A percentile compares a stretch with the other conserved stretches of the same genome.
Evolutionary conservation across 1,284 basidiomycete genomes (phyloP).

Genomic region (Chondrostereum purpureum): DNA sequence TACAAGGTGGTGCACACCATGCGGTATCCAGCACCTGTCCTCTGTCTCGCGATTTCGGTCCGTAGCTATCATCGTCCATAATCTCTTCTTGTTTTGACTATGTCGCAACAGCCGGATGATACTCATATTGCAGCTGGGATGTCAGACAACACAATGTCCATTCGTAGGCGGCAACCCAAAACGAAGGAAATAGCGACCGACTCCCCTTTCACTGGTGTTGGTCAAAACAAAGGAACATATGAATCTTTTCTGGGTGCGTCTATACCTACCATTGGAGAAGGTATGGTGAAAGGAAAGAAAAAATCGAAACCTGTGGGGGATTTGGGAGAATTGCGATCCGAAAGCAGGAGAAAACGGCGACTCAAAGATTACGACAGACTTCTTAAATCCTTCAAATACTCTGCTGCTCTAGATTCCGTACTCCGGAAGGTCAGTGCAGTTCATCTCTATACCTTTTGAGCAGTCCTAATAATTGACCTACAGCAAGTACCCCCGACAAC

Average conservation of each 20-base stretch:
- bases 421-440: conserved; percentile 66
- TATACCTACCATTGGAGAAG: conserved; percentile 50
- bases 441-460: background rate
- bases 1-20: conserved; percentile 98
- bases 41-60: conserved; percentile 88
- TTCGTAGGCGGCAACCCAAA: conserved; percentile 79
- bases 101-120: conserved; percentile 73
- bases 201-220: conserved; percentile 30
- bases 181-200: conserved; percentile 50
- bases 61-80: conserved; percentile 23
- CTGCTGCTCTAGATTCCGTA: conserved; percentile 88
- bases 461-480: conserved; percentile 5
- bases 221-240: conserved; percentile 57
- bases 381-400: conserved; percentile 92
- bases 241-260: conserved; percentile 67
- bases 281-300: conserved; percentile 46
- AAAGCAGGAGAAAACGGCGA: conserved; percentile 66
- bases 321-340: conserved; percentile 68
- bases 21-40: conserved; percentile 91
- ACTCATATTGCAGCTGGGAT: conserved; percentile 95
- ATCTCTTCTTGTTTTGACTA: background rate
- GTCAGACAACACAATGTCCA: conserved; percentile 92
- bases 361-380: conserved; percentile 86
- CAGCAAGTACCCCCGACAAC: conserved; percentile 78
- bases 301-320: conserved; percentile 45